Conservation (phyloP, 495 filamentous ascomycete genomes). For the Podospora australis region DNA sequence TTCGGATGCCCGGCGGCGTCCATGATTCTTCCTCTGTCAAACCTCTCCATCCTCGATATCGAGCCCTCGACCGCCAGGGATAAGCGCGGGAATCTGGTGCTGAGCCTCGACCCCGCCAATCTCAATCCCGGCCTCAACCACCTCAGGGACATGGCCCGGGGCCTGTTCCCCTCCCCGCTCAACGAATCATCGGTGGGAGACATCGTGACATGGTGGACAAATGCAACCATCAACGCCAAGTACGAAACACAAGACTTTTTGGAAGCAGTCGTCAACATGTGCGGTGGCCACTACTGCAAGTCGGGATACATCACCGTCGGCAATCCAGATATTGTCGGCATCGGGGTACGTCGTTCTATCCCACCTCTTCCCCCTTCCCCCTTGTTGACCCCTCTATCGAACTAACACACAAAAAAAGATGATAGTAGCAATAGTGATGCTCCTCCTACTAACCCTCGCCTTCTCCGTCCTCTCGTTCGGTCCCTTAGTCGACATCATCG, state of each 20-base stretch:
- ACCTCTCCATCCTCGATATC: slow-evolving; percentile 1
- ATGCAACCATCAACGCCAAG: slow-evolving; percentile 5
- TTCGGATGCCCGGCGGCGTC: slow-evolving; percentile 13
- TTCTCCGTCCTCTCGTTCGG: slow-evolving; percentile 12
- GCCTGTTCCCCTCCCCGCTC: slow-evolving; percentile 14
- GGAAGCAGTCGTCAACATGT: slow-evolving; percentile 7
- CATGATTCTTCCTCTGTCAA: slow-evolving; percentile 7
- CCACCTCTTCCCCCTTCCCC: not conserved
- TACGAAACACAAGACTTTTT: slow-evolving; percentile 6
- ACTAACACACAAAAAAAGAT: slow-evolving; percentile 13
- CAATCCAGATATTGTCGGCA: slow-evolving; percentile 18
- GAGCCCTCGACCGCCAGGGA: not conserved
- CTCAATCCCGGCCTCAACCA: slow-evolving; percentile 11
- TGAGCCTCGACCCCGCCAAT: slow-evolving; percentile 2
- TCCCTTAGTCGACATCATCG: slow-evolving; percentile 6
- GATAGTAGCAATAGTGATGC: slow-evolving; percentile 11
- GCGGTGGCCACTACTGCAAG: slow-evolving; percentile 10
- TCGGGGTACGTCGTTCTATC: slow-evolving; percentile 7
- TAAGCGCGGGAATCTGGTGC: slow-evolving; percentile 1
- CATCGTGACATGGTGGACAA: slow-evolving; percentile 13
- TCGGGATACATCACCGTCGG: slow-evolving; percentile 12
- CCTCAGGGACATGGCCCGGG: slow-evolving; percentile 5
- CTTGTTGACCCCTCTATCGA: not conserved
- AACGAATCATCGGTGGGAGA: slow-evolving; percentile 16
- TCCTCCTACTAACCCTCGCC: slow-evolving; percentile 12